Base-by-base conservation (phyloP, 805 yeast species). In the Candida saitoana region DNA sequence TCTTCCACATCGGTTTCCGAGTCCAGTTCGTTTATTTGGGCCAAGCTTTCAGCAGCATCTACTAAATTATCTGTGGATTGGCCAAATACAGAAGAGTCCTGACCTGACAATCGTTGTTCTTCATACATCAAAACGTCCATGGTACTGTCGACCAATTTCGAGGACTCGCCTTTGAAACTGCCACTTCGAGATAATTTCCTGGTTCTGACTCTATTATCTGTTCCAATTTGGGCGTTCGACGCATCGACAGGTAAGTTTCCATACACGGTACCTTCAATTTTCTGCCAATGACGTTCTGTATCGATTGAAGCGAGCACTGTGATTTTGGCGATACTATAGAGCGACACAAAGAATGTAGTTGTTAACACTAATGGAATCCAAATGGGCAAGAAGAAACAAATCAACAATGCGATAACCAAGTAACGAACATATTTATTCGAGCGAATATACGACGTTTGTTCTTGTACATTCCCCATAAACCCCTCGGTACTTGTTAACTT, bases 361-460 rank as follows among this genome's bases (percentile, higher is more conserved):
- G 62, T 56, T 18, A 76, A 48, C 2, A 75, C 67, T 14, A 73
- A 40, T 1, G 81, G 79, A 16, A 77, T 56, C 79, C 80, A 77
- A 25, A 76, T 43, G 0, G 82, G 82, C 4, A 76, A 39, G 14
- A 68, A 43, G 8, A 69, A 49, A 15, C 54, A 29, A 1, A 62
- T 56, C 1, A 60, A 49, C 12, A 50, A 44, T n/a, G 55, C 41
- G 5, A 67, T 42, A 8, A 66, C 44, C 2, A 56, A 34, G 15
- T 57, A 39, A 33, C 60, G 52, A 4, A 62, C 44, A 11, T 57
- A 20, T 34, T 52, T 55, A 43, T 60, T 63, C 4, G 59, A 49
- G 37, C 70, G 50, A n/a, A 64, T 47, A 27, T 63, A 42, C 20
- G 71, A 62, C 5, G 71, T 65, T 6, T 56, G 69, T 48, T 69